Percentiles rank a stretch among this genome's conserved stretches.
These are phyloP conservation scores for Ophryocystis elektroscirrha DNA, from an alignment of 169 alveolate genomes.

Conservation along the genomic window DNA sequence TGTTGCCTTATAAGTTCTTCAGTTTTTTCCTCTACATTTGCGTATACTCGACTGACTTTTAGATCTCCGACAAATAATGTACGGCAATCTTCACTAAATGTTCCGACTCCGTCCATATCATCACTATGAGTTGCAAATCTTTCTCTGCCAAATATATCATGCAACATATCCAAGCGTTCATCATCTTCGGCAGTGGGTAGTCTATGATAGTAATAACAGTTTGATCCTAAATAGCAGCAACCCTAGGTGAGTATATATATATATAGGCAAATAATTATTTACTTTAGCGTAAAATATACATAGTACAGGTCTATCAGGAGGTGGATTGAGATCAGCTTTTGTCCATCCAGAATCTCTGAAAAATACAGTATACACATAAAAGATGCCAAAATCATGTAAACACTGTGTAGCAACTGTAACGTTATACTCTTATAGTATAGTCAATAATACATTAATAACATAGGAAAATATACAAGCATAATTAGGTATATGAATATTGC, in stretches of 20 bases:
- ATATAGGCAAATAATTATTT: too few species aligned
- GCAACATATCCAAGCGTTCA: constrained; percentile 54
- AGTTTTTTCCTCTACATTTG: constrained; percentile 53
- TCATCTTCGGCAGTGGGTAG: constrained; percentile 81
- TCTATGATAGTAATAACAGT: constrained; percentile 80
- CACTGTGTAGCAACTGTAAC: too few species aligned
- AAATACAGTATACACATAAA: too few species aligned
- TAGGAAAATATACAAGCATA: too few species aligned
- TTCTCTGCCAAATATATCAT: constrained; percentile 93
- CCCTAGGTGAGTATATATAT: too few species aligned
- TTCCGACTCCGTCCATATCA: constrained; percentile 90
- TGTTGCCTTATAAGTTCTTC: constrained; percentile 68
- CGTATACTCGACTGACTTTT: constrained; percentile 44
- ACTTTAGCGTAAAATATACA: constrained; percentile 84
- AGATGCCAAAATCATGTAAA: too few species aligned
- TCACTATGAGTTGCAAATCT: constrained; percentile 77
- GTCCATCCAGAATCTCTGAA: constrained; percentile 94
- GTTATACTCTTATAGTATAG: too few species aligned
- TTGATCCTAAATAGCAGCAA: constrained; percentile 83
- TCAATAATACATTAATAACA: too few species aligned
- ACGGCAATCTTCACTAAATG: constrained; percentile 74
- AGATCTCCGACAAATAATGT: constrained; percentile 75
- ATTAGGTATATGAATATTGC: too few species aligned
- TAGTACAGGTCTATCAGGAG: constrained; percentile 45
- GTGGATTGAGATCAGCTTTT: constrained; percentile 62